Evolutionary conservation across 768 basidiomycete genomes (phyloP).

Genomic region (Jaapia argillacea): DNA sequence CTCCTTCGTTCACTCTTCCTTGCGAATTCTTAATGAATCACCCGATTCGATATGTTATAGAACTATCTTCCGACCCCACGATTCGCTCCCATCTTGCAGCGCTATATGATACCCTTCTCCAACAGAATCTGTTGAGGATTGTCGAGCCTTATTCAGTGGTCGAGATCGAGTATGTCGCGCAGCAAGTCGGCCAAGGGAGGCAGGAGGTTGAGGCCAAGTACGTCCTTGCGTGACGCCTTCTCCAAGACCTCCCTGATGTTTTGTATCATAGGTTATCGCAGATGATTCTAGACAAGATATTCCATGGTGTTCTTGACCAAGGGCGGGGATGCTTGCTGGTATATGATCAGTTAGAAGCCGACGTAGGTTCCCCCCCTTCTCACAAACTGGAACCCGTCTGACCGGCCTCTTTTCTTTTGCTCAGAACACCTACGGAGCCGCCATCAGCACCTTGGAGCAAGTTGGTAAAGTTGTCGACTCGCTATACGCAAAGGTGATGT

Average conservation of each 20-base stretch:
- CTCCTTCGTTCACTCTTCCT: neutral
- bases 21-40: neutral
- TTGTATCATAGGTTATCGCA: constrained; percentile 63
- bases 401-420: neutral
- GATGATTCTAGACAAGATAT: constrained; percentile 95
- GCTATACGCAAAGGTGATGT: constrained; percentile 79
- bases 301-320: constrained; percentile 95
- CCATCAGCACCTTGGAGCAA: constrained; percentile 83
- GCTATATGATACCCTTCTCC: constrained; percentile 90
- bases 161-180: constrained; percentile 83
- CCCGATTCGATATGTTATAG: constrained; percentile 26
- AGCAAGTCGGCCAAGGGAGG: constrained; percentile 76
- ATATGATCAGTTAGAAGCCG: constrained; percentile 79
- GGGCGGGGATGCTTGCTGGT: constrained; percentile 85
- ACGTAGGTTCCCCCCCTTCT: constrained; percentile 41
- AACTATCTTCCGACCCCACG: constrained; percentile 90
- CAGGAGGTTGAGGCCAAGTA: constrained; percentile 90
- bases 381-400: neutral
- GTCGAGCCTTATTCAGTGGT: constrained; percentile 94
- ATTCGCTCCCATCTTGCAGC: constrained; percentile 92
- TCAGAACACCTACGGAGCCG: constrained; percentile 81
- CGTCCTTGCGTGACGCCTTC: constrained; percentile 18
- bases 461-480: constrained; percentile 92
- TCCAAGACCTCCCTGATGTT: constrained; percentile 3
- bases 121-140: constrained; percentile 91